These are phyloP conservation scores for Detonula confervacea DNA, from an alignment of 352 stramenopile genomes.

Conservation along the genomic window DNA sequence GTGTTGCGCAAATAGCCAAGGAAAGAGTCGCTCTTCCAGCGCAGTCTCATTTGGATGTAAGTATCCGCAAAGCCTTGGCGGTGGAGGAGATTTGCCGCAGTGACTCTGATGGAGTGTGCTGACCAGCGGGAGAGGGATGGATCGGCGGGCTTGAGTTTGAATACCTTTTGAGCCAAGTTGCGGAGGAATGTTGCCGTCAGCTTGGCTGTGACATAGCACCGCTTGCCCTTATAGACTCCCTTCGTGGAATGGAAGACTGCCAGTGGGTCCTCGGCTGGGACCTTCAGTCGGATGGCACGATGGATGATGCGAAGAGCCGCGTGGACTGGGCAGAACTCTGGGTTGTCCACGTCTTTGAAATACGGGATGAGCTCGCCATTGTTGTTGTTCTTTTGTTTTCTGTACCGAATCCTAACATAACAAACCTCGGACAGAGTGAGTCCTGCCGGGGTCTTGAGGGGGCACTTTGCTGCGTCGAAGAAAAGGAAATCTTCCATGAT, in stretches of 20 bases:
- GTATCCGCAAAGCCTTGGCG: slow-evolving; percentile 14
- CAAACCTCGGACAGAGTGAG: no score
- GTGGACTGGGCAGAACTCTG: not conserved
- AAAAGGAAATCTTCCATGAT: slow-evolving; percentile 10
- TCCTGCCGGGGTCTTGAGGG: not conserved
- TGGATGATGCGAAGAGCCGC: slow-evolving; percentile 11
- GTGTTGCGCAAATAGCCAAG: slow-evolving; percentile 24
- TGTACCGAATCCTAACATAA: not conserved
- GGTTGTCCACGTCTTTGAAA: not conserved
- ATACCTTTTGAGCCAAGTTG: not conserved
- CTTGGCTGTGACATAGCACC: not conserved
- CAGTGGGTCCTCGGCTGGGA: not conserved
- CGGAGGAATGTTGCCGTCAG: not conserved
- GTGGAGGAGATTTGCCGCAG: slow-evolving; percentile 28
- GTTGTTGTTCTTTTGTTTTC: slow-evolving; percentile 27
- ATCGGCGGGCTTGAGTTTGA: not conserved
- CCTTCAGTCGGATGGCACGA: slow-evolving; percentile 1
- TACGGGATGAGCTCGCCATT: slow-evolving; percentile 26
- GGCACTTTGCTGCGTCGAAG: not conserved
- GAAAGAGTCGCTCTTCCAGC: slow-evolving; percentile 26
- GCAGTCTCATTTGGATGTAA: slow-evolving; percentile 25
- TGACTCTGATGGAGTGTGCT: slow-evolving; percentile 28
- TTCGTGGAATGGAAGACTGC: not conserved
- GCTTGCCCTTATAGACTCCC: not conserved
- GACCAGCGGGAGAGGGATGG: slow-evolving; percentile 5